Evolutionary conservation across 257 asterid species (phyloP), one percentile per base, ranked within the genome.

Genomic region (Penstemon newberryi): DNA sequence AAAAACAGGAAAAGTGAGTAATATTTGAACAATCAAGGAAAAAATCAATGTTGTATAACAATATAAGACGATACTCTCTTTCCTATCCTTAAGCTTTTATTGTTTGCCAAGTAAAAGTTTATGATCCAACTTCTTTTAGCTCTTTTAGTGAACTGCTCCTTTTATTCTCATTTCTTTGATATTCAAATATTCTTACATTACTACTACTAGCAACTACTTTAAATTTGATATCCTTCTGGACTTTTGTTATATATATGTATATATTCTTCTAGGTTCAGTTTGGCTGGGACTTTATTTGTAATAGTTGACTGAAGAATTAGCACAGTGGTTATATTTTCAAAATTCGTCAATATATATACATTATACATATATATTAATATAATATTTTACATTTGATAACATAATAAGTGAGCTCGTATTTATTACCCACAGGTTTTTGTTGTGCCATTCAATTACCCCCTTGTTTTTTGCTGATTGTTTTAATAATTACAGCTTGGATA

Each of bases 1-100:
- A 73, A 88, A 88, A 80, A 88, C 92, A 57, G 93, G 96, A 72
- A 88, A 86, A 87, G 96, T 88, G 71, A 81, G 85, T 70, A 63
- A 37, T 51, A 52, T 45, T 43, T 63, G 52, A 15, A 42, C 33
- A 59, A 57, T 47, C 56, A 38, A 7, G 39, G 51, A 52, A 66
- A 44, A 44, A 37, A 4, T n/a, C 50, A n/a, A 13, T 15, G 56
- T 53, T 62, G 25, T n/a, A 3, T n/a, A 64, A 56, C 65, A 10
- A 59, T 19, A 10, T 38, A 15, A 33, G 53, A n/a, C 8, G 46
- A 13, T 36, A 36, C 63, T 54, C 53, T 63, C 44, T 15, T 56
- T 33, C 49, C 44, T 39, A 56, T 51, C 8, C 10, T 56, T 12
- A 6, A 12, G 6, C 6, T 60, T 41, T 15, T 62, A 5, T 19